Percentiles rank a stretch among this genome's conserved stretches.
These are phyloP conservation scores for Biscogniauxia sp. DNA, from an alignment of 2,329 filamentous ascomycete genomes.

Conservation along the genomic window DNA sequence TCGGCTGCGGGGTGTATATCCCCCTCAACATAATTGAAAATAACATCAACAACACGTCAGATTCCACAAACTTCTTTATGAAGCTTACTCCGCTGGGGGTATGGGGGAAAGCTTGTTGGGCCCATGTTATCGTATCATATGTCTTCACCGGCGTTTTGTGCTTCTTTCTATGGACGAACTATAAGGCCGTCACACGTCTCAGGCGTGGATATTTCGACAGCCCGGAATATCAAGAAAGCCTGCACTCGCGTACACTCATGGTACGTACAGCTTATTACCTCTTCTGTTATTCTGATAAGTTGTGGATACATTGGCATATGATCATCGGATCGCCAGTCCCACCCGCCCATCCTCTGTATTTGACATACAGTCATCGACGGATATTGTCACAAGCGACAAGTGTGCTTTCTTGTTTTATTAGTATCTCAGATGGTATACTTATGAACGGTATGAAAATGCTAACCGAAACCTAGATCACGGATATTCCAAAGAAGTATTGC, in stretches of 20 bases:
- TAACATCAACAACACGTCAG: constrained; percentile 23
- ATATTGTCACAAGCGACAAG: not conserved
- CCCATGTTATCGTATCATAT: constrained; percentile 52
- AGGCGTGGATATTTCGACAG: constrained; percentile 77
- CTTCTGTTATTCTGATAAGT: not conserved
- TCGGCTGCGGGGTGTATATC: constrained; percentile 74
- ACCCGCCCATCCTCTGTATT: too few relatives aligned
- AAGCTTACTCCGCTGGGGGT: constrained; percentile 58
- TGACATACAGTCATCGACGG: too few relatives aligned
- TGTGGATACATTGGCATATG: not conserved
- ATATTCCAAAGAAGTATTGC: constrained; percentile 70
- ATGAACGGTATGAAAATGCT: not conserved
- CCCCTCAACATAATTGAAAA: constrained; percentile 68
- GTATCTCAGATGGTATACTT: not conserved
- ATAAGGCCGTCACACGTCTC: constrained; percentile 66
- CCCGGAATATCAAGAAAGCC: constrained; percentile 78
- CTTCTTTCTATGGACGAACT: constrained; percentile 77
- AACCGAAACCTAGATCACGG: constrained; percentile 62
- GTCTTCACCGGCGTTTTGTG: constrained; percentile 70
- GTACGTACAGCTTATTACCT: constrained; percentile 33
- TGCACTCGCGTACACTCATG: constrained; percentile 71
- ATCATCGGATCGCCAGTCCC: not conserved
- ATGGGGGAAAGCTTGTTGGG: constrained; percentile 53
- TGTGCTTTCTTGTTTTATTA: not conserved
- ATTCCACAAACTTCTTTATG: constrained; percentile 45